Conservation (phyloP, 2,329 filamentous ascomycete species). For the Penicillium aurantiogriseum region DNA sequence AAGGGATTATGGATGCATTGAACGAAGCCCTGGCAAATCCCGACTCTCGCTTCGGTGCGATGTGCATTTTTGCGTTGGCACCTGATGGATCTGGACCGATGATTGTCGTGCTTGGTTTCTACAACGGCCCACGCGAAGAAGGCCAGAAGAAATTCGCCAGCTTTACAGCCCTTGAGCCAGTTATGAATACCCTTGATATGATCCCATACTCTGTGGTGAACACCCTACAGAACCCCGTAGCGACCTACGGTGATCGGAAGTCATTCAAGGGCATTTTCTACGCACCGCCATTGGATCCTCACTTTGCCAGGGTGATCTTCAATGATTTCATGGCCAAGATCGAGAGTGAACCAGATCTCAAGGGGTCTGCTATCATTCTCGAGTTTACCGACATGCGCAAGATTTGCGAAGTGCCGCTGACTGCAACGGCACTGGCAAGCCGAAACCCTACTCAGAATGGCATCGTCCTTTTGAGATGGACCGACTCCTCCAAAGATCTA, state of each 20-base stretch:
- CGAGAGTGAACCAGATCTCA: constrained; percentile 29
- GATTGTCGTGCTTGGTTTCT: constrained; percentile 34
- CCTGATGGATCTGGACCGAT: constrained; percentile 33
- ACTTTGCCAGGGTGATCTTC: constrained; percentile 34
- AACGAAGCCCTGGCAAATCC: constrained; percentile 55
- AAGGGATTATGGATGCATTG: constrained; percentile 22
- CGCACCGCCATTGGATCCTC: constrained; percentile 41
- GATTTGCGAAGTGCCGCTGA: constrained; percentile 35
- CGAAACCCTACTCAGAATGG: constrained; percentile 48
- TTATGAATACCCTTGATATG: constrained; percentile 39
- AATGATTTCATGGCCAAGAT: constrained; percentile 33
- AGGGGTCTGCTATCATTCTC: constrained; percentile 36
- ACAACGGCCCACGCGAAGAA: constrained; percentile 40
- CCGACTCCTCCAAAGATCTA: constrained; percentile 37
- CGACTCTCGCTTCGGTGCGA: constrained; percentile 52
- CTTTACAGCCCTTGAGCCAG: constrained; percentile 39
- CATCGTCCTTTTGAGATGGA: constrained; percentile 44
- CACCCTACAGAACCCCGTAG: constrained; percentile 37
- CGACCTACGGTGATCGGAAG: constrained; percentile 41
- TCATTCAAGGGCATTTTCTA: constrained; percentile 49
- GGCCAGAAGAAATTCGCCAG: constrained; percentile 38
- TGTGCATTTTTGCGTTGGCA: constrained; percentile 32
- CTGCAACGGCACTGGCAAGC: constrained; percentile 48
- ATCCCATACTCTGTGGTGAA: constrained; percentile 48
- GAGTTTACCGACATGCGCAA: constrained; percentile 47